These are phyloP conservation scores for Alternaria dauci DNA, from an alignment of 2,329 filamentous ascomycete species.

Conservation along the genomic window DNA sequence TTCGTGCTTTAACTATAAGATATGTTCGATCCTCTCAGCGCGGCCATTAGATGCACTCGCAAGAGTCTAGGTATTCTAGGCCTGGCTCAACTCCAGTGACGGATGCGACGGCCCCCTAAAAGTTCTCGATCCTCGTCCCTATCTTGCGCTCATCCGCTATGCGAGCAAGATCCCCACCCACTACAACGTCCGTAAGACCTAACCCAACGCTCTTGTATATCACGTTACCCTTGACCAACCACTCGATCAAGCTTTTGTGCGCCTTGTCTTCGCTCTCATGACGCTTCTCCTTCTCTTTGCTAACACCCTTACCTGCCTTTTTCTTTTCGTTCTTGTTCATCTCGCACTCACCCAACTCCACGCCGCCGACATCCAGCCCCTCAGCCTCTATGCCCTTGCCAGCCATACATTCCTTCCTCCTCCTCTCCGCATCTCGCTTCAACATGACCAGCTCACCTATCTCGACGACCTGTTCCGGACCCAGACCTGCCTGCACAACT, in stretches of 20 bases:
- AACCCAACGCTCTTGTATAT: conserved; percentile 75
- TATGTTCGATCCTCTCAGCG: background rate
- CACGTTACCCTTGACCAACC: conserved; percentile 70
- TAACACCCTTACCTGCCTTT: conserved; percentile 61
- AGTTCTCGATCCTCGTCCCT: conserved; percentile 63
- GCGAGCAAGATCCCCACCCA: conserved; percentile 65
- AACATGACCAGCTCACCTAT: conserved; percentile 81
- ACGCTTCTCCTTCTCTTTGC: conserved; percentile 32
- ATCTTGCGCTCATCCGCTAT: conserved; percentile 65
- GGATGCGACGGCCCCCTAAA: conserved; percentile 38
- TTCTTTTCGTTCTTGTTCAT: conserved; percentile 73
- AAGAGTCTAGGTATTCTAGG: conserved; percentile 1
- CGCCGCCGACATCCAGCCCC: conserved; percentile 74
- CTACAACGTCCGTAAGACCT: conserved; percentile 73
- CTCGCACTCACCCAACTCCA: conserved; percentile 74
- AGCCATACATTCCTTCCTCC: conserved; percentile 38
- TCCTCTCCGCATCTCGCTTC: conserved; percentile 60
- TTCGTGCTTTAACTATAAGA: background rate
- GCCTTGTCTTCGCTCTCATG: conserved; percentile 43
- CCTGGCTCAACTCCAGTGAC: background rate
- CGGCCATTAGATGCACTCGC: conserved; percentile 14
- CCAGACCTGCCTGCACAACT: conserved; percentile 78
- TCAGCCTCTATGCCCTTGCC: conserved; percentile 67
- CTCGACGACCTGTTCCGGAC: conserved; percentile 80
- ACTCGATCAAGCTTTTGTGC: conserved; percentile 60